Base-by-base conservation (phyloP, 805 yeast species). In the Candida insectalens region DNA sequence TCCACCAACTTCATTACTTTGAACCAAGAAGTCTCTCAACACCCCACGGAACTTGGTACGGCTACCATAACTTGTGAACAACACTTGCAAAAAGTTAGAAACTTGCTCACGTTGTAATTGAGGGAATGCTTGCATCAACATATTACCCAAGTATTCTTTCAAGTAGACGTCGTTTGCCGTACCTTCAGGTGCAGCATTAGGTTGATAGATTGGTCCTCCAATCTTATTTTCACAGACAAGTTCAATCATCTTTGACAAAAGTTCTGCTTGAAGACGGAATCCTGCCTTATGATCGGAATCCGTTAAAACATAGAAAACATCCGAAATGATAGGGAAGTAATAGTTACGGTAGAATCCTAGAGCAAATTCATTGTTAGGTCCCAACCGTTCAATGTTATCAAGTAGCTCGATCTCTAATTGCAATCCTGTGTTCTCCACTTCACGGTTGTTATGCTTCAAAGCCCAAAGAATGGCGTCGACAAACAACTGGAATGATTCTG, bases 261-360 rank as follows among this genome's bases (percentile, higher is more conserved):
- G 67, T 50, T 82, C 81, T 6, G 94, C 70, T 62, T 92, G 99
- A 45, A 77, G 71, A 41, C 80, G 74, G 65, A 92, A 92, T 2
- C 97, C 97, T 19, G 97, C 84, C 62, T 92, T 89, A 60, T 92
- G 99, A 59, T 92, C 99, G 6, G 96, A 79, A 57, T 92, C 97
- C 3, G 98, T 92, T 37, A 92, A 69, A 21, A 92, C 97, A 49
- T 73, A 83, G 55, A 92, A 92, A 2, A 94, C 82, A 56, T 92
- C 99, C 38, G 92, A 77, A 41, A 92, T 70, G 38, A 92, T 85
- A 33, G 84, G 80, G 68, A 85, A 82, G 57, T 82, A 88, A 55
- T 81, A 92, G 53, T 78, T 85, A 54, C 80, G 77, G 65, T 83
- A 92, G 53, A 92, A 92, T 17, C 83, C 88, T 47, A 77, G 73